These are phyloP conservation scores for Hypoxylon sp. DNA, from an alignment of 2,329 filamentous ascomycete species.

Conservation along the genomic window DNA sequence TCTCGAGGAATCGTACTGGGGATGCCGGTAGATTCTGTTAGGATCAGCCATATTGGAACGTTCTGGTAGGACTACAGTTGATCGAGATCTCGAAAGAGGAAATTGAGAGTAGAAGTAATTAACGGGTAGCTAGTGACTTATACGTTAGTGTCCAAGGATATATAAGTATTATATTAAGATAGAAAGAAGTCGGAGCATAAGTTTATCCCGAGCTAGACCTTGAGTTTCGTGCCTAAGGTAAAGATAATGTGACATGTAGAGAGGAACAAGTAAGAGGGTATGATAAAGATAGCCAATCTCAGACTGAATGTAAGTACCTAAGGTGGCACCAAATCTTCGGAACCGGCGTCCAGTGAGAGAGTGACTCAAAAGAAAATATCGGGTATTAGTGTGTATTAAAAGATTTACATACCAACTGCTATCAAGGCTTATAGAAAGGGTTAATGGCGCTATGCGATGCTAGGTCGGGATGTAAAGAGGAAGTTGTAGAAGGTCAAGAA, in stretches of 20 bases:
- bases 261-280: neutral
- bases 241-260: neutral
- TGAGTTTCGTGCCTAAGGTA: neutral
- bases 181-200: neutral
- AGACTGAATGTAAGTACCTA: neutral
- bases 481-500: neutral
- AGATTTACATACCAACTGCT: neutral
- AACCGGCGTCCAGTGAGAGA: neutral
- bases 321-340: neutral
- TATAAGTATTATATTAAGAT: neutral
- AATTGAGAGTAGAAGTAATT: neutral
- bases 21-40: neutral
- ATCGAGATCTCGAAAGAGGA: too few species aligned
- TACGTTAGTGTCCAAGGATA: neutral
- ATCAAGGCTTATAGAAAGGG: neutral
- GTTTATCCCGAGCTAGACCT: neutral
- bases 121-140: neutral
- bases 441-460: neutral
- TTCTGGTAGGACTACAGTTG: neutral
- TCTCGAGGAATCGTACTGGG: neutral
- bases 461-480: neutral
- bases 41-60: neutral
- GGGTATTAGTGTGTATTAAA: neutral
- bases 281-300: neutral
- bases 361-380: neutral